These are phyloP conservation scores for Penicillium hesseltinei DNA, from an alignment of 2,329 filamentous ascomycete genomes.

Conservation along the genomic window DNA sequence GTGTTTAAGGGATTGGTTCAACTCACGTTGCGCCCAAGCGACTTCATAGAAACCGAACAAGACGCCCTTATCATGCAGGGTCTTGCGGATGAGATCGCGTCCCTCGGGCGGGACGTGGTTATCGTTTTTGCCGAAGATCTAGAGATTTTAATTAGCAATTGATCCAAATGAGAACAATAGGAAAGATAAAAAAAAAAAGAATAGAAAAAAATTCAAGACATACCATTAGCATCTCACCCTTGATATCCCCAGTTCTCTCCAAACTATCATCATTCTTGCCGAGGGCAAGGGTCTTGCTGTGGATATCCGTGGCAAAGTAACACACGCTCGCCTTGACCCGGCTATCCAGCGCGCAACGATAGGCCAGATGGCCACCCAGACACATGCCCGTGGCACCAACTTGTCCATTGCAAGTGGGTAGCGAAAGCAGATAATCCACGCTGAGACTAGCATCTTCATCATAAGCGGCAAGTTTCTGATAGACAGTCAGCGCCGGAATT, in stretches of 20 bases:
- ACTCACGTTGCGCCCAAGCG: slow-evolving; percentile 80
- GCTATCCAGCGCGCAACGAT: slow-evolving; percentile 69
- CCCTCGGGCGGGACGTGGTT: slow-evolving; percentile 83
- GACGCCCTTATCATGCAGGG: slow-evolving; percentile 72
- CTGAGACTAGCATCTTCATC: slow-evolving; percentile 72
- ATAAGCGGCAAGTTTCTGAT: slow-evolving; percentile 75
- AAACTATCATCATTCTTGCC: slow-evolving; percentile 64
- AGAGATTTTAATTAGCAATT: not conserved
- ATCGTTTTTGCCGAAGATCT: slow-evolving; percentile 87
- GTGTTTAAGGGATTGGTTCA: not conserved
- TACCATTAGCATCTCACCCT: slow-evolving; percentile 74
- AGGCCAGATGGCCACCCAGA: slow-evolving; percentile 84
- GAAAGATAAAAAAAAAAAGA: too few relatives aligned
- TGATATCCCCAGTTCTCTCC: slow-evolving; percentile 62
- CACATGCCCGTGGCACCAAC: slow-evolving; percentile 88
- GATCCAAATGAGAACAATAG: not conserved
- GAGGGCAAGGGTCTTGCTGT: slow-evolving; percentile 72
- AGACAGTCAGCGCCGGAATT: not conserved
- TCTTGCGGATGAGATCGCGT: slow-evolving; percentile 77
- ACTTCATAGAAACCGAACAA: slow-evolving; percentile 82
- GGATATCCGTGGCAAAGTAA: slow-evolving; percentile 92
- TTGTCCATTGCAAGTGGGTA: slow-evolving; percentile 75
- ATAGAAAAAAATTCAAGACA: slow-evolving; percentile 6
- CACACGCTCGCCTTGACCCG: slow-evolving; percentile 75
- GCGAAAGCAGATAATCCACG: slow-evolving; percentile 67